These are phyloP conservation scores for Alectoria sarmentosa DNA, from an alignment of 495 filamentous ascomycete species.

Conservation along the genomic window DNA sequence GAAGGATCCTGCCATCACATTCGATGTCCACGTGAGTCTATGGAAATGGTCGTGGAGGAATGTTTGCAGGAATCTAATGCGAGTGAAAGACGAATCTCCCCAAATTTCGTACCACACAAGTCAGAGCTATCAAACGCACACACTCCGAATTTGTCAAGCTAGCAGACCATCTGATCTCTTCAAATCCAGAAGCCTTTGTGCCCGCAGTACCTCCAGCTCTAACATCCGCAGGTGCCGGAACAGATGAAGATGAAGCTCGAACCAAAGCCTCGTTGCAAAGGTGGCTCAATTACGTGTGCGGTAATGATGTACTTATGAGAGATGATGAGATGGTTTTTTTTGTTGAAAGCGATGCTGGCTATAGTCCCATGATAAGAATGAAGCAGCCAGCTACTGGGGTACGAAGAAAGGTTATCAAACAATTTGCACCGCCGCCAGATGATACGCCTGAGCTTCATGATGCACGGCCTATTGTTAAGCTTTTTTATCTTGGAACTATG, in stretches of 20 bases:
- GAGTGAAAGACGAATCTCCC: constrained; percentile 81
- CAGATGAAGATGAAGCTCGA: constrained; percentile 89
- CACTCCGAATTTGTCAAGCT: constrained; percentile 96
- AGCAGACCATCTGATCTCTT: constrained; percentile 86
- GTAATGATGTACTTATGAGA: constrained; percentile 84
- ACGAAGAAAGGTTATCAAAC: constrained; percentile 89
- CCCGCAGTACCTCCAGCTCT: constrained; percentile 89
- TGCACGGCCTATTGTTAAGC: constrained; percentile 83
- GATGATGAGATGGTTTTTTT: constrained; percentile 97
- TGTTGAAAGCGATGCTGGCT: constrained; percentile 96
- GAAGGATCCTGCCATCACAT: constrained; percentile 91
- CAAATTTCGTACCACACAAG: constrained; percentile 94
- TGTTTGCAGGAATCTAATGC: neutral
- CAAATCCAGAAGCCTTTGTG: constrained; percentile 94
- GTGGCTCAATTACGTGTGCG: constrained; percentile 89
- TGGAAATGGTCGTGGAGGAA: constrained; percentile 16
- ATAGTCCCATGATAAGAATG: constrained; percentile 88
- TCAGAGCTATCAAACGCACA: constrained; percentile 89
- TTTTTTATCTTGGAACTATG: constrained; percentile 94
- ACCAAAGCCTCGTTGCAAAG: constrained; percentile 85
- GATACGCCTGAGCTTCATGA: constrained; percentile 92
- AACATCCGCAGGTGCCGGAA: constrained; percentile 90
- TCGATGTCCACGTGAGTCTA: constrained; percentile 85
- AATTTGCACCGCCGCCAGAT: constrained; percentile 96
- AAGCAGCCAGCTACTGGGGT: constrained; percentile 98